Percentiles rank a stretch among this genome's conserved stretches.
These are phyloP conservation scores for Xerocomus amazonicus DNA, from an alignment of 1,284 basidiomycete species.

Conservation along the genomic window DNA sequence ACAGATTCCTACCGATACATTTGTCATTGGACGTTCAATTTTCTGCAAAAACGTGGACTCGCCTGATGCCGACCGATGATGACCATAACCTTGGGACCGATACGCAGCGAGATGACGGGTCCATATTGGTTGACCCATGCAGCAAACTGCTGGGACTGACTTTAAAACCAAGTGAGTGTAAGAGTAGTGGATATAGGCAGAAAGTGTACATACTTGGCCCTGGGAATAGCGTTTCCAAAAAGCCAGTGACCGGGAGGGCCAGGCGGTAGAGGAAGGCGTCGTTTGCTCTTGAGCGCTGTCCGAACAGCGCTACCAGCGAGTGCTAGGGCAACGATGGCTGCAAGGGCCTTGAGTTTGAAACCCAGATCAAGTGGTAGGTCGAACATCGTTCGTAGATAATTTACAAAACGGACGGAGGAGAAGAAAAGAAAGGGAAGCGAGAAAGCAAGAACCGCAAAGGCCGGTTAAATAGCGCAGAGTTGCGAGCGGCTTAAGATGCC, in stretches of 20 bases:
- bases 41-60: not conserved
- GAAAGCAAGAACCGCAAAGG: not conserved
- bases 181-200: too few relatives aligned
- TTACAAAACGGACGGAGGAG: not conserved
- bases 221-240: constrained; percentile 28
- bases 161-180: constrained; percentile 1
- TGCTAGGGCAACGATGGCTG: constrained; percentile 16
- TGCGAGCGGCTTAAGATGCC: too few relatives aligned
- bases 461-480: not conserved
- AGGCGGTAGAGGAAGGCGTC: constrained; percentile 27
- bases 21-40: not conserved
- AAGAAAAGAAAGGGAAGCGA: not conserved
- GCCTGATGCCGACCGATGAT: constrained; percentile 38
- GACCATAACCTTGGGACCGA: constrained; percentile 30
- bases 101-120: constrained; percentile 34
- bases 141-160: constrained; percentile 34
- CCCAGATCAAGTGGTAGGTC: not conserved
- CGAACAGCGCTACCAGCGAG: constrained; percentile 15
- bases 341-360: constrained; percentile 17
- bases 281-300: constrained; percentile 5
- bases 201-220: constrained; percentile 20
- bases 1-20: constrained; percentile 41
- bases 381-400: constrained; percentile 7
- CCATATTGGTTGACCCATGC: constrained; percentile 39
- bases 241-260: constrained; percentile 34